Evolutionary conservation across 2,329 filamentous ascomycete genomes (phyloP).

Genomic region (Cladophialophora yegresii): DNA sequence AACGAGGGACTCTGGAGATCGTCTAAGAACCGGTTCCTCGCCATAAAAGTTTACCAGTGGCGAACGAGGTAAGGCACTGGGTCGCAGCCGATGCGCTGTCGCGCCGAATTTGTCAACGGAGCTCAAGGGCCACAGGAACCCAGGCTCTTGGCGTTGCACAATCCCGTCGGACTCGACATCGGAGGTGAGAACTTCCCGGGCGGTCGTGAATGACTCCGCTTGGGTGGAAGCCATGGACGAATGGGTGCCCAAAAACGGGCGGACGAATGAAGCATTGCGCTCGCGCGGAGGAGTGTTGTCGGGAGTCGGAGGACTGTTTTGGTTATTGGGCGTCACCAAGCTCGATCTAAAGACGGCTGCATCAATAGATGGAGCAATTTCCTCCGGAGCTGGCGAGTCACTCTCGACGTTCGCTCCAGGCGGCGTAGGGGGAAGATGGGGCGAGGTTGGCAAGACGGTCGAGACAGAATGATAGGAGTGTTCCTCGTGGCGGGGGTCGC

Average conservation of each 20-base stretch:
- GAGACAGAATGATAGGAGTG: slow-evolving; percentile 17
- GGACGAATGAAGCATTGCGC: slow-evolving; percentile 41
- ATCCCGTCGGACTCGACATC: slow-evolving; percentile 58
- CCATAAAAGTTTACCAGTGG: slow-evolving; percentile 20
- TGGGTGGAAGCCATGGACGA: slow-evolving; percentile 61
- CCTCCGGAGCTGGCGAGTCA: slow-evolving; percentile 5
- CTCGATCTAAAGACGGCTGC: slow-evolving; percentile 36
- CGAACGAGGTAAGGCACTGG: slow-evolving; percentile 25
- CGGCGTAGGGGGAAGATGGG: slow-evolving; percentile 35
- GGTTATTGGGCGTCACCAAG: slow-evolving; percentile 35
- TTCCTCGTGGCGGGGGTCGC: slow-evolving; percentile 9
- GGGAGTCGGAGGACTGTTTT: slow-evolving; percentile 60
- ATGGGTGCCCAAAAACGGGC: slow-evolving; percentile 56
- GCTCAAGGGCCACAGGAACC: slow-evolving; percentile 14
- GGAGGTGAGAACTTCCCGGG: slow-evolving; percentile 63
- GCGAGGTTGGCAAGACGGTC: slow-evolving; percentile 29
- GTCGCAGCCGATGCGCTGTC: slow-evolving; percentile 16
- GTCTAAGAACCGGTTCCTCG: neutral
- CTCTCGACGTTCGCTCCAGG: slow-evolving; percentile 29
- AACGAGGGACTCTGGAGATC: slow-evolving; percentile 6
- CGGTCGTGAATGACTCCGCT: slow-evolving; percentile 71
- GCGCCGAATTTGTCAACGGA: slow-evolving; percentile 16
- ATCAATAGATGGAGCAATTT: slow-evolving; percentile 24
- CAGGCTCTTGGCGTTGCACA: slow-evolving; percentile 28
- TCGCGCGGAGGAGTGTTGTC: slow-evolving; percentile 70